These are phyloP conservation scores for Sporothrix humicola DNA, from an alignment of 2,329 filamentous ascomycete species.

Conservation along the genomic window DNA sequence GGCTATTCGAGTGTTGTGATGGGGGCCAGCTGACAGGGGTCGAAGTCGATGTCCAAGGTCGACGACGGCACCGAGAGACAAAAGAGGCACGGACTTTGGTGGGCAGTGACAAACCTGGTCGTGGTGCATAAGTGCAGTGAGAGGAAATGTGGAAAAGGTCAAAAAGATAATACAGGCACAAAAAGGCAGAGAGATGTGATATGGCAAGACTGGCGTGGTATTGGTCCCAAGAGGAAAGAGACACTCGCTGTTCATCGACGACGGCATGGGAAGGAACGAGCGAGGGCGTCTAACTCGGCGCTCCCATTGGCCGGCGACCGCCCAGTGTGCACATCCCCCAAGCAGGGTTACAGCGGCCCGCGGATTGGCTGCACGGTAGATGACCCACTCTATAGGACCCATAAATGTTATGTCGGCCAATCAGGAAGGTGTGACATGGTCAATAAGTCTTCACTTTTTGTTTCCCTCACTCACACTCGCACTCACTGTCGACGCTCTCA, in stretches of 20 bases:
- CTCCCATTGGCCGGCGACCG: slow-evolving; percentile 32
- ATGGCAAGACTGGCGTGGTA: not conserved
- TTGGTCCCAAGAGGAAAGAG: slow-evolving; percentile 11
- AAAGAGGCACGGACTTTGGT: not conserved
- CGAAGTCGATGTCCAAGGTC: not conserved
- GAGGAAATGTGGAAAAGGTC: too few relatives aligned
- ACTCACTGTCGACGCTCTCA: not conserved
- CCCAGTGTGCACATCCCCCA: not conserved
- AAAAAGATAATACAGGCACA: too few relatives aligned
- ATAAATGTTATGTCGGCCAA: not conserved
- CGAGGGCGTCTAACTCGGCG: slow-evolving; percentile 34
- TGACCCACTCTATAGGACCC: not conserved
- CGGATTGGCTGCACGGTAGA: slow-evolving; percentile 27
- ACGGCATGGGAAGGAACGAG: slow-evolving; percentile 15
- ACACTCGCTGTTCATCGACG: not conserved
- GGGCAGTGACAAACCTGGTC: not conserved
- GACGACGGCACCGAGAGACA: slow-evolving; percentile 4
- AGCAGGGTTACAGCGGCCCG: slow-evolving; percentile 23
- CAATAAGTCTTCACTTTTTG: not conserved
- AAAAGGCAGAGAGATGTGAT: slow-evolving; percentile 6
- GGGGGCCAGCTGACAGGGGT: slow-evolving; percentile 29
- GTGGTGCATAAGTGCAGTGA: not conserved
- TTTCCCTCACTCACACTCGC: not conserved
- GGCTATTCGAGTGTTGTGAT: slow-evolving; percentile 36
- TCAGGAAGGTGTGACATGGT: not conserved